Evolutionary conservation across 202 grass and related monocot genomes (phyloP).

Genomic region (Bolboschoenoplectus hybrid): DNA sequence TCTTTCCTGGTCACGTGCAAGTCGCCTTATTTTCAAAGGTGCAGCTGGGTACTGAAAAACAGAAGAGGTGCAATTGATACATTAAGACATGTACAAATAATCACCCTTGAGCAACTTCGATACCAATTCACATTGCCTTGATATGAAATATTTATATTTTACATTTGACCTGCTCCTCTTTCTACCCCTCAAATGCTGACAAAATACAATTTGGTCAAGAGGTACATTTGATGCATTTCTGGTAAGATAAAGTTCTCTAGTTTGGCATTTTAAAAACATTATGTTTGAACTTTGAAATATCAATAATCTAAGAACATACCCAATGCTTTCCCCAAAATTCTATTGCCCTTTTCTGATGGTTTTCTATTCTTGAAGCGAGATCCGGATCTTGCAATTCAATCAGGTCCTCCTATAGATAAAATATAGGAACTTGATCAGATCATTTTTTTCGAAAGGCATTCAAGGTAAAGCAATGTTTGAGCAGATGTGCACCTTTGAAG

Average conservation of each 20-base stretch:
- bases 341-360: slow-evolving; percentile 60
- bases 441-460: slow-evolving; percentile 47
- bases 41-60: slow-evolving; percentile 64
- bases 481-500: slow-evolving; percentile 62
- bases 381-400: slow-evolving; percentile 83
- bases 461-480: slow-evolving; percentile 36
- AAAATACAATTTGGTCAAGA: background rate
- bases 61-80: slow-evolving; percentile 14
- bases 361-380: slow-evolving; percentile 69
- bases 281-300: slow-evolving; percentile 2
- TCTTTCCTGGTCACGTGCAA: slow-evolving; percentile 79
- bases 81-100: background rate
- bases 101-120: slow-evolving; percentile 37
- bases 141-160: slow-evolving; percentile 22
- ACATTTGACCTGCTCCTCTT: background rate
- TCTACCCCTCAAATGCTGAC: background rate
- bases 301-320: slow-evolving; percentile 55
- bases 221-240: background rate
- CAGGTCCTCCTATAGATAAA: slow-evolving; percentile 67
- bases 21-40: slow-evolving; percentile 87
- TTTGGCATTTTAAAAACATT: background rate
- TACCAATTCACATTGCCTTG: slow-evolving; percentile 40
- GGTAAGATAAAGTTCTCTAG: background rate
- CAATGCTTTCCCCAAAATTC: slow-evolving; percentile 99
- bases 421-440: slow-evolving; percentile 32